Evolutionary conservation across 495 filamentous ascomycete genomes (phyloP), one percentile per base, ranked within the genome.

Genomic region (Aspergillus avenaceus): DNA sequence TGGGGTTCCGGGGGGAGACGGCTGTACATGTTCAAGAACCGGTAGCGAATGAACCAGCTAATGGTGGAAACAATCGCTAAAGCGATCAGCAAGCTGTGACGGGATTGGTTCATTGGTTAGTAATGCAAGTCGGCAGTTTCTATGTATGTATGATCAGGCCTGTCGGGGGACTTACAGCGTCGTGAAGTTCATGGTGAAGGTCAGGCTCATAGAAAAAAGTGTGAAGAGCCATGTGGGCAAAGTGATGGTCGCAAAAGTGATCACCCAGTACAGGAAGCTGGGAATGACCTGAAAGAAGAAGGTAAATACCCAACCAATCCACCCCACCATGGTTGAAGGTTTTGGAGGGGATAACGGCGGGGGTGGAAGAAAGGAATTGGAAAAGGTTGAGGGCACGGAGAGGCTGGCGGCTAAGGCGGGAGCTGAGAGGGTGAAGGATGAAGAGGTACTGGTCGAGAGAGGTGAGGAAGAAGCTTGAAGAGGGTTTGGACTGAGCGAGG

Each of bases 141-240:
- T 9, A 49, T 22, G 11, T 16, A 2, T 0, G 13, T 18, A 12
- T 4, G 40, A 11, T 1, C 11, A 26, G 8, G 23, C n/a, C 18
- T 8, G 19, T 24, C 5, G 3, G 38, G 28, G 19, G 27, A 61
- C 82, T 62, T 81, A 93, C 86, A 97, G 65, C 23, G 93, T 97
- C 7, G 93, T 98, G 54, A 91, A 90, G 63, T 96, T 97, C 91
- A 98, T 95, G 8, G 93, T 98, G 62, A 98, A 87, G 0, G 93
- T 98, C 68, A 93, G 65, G 69, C 86, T 93, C 55, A 88, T 96
- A n/a, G 92, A 97, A 63, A 97, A 91, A 43, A 97, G 77, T 8
- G 85, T 91, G 68, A 96, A 97, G 6, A 97, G 79, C 67, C 91
- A 83, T 65, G 90, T 87, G 29, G 93, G 92, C 51, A 96, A 65